Evolutionary conservation across 225 moss, liverwort and hornwort genomes (phyloP).

Genomic region (Pleurozium schreberi): DNA sequence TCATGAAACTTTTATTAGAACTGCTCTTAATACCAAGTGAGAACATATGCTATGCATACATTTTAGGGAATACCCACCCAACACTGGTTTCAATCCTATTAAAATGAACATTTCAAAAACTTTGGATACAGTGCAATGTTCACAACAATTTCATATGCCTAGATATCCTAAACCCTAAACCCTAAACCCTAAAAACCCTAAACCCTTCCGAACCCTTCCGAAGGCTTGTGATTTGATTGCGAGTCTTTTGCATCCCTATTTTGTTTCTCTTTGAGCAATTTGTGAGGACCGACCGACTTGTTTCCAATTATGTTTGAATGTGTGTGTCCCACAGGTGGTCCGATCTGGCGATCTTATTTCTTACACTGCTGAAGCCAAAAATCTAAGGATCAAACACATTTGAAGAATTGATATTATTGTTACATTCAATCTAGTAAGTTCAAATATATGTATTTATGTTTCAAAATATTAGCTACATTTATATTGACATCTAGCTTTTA

Average conservation of each 20-base stretch:
- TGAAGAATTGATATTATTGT: rapidly evolving
- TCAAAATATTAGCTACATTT: neutral
- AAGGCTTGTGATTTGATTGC: neutral
- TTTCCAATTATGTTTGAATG: neutral
- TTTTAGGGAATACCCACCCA: too few relatives aligned
- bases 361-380: slow-evolving; percentile 31
- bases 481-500: neutral
- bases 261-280: neutral
- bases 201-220: too few relatives aligned
- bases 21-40: neutral
- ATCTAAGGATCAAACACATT: neutral
- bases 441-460: neutral
- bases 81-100: too few relatives aligned
- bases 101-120: too few relatives aligned
- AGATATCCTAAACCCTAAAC: too few relatives aligned
- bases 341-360: slow-evolving; percentile 87
- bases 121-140: too few relatives aligned
- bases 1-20: too few relatives aligned
- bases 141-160: too few relatives aligned
- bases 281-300: neutral
- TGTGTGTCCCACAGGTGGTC: slow-evolving; percentile 44
- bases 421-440: neutral
- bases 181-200: too few relatives aligned
- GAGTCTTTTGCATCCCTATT: neutral
- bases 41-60: neutral